phyloP scores from a whole-genome alignment of 257 asterid species.

The Eucommia ulmoides region DNA sequence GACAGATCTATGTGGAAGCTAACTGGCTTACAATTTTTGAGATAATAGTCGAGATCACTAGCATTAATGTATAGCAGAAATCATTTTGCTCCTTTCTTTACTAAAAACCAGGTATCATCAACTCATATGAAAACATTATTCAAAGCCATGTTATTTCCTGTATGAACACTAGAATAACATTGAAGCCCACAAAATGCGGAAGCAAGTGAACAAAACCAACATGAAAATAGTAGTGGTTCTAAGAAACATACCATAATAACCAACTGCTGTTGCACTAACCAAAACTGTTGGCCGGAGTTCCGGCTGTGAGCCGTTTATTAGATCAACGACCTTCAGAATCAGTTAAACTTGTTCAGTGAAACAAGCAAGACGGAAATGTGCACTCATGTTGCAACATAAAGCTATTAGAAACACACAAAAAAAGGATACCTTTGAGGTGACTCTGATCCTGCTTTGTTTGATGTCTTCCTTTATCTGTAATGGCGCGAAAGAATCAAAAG shows the following conservation, averaged over 20 bases:
- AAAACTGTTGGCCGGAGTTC: constrained; percentile 65
- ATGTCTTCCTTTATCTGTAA: constrained; percentile 91
- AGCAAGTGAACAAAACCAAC: too few species aligned
- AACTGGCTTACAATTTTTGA: too few species aligned
- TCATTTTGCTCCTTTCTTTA: too few species aligned
- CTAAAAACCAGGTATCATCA: too few species aligned
- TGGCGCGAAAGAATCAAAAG: constrained; percentile 10
- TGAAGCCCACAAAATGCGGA: too few species aligned
- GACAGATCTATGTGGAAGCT: too few species aligned
- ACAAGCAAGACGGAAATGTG: neutral
- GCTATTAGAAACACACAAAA: constrained; percentile 8
- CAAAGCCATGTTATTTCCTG: too few species aligned
- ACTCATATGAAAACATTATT: too few species aligned
- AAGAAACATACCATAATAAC: constrained; percentile 68
- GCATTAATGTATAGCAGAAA: too few species aligned
- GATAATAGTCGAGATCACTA: too few species aligned
- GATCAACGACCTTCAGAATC: constrained; percentile 49
- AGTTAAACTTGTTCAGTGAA: neutral
- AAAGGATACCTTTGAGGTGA: constrained; percentile 55
- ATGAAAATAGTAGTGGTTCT: constrained; percentile 1
- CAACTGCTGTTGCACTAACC: constrained; percentile 87
- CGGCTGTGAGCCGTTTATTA: constrained; percentile 42
- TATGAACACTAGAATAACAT: too few species aligned
- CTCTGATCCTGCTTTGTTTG: constrained; percentile 73
- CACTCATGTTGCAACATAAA: neutral